These are phyloP conservation scores for Dendrobium nobile DNA, from an alignment of 106 monocot genomes.

Conservation along the genomic window DNA sequence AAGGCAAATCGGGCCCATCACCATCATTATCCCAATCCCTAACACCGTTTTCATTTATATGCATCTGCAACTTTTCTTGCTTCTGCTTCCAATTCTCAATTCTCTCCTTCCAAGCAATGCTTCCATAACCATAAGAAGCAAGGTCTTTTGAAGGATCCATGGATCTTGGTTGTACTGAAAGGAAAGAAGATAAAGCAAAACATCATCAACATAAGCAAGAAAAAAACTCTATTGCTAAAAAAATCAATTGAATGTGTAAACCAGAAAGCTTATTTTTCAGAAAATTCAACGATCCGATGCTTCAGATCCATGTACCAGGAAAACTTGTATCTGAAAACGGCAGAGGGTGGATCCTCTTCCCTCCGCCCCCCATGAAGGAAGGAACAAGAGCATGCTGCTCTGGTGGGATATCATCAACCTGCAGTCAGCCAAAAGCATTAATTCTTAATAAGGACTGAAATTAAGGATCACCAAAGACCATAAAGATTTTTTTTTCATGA, in stretches of 20 bases:
- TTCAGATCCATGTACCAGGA: constrained; percentile 42
- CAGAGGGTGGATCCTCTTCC: constrained; percentile 92
- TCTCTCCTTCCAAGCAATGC: constrained; percentile 92
- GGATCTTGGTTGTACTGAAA: constrained; percentile 85
- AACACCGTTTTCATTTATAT: constrained; percentile 52
- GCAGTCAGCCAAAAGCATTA: neutral
- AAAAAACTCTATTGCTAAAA: neutral
- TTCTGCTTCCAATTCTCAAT: constrained; percentile 91
- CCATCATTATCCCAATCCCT: constrained; percentile 60
- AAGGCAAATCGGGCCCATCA: constrained; percentile 61
- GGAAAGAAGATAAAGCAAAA: constrained; percentile 8
- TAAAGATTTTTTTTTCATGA: too few relatives aligned
- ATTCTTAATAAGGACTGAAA: neutral
- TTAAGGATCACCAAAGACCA: neutral
- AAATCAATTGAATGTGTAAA: neutral
- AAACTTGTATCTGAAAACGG: constrained; percentile 65
- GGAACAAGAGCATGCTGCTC: constrained; percentile 96
- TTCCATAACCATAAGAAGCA: constrained; percentile 95
- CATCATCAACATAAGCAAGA: neutral
- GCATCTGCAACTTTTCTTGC: constrained; percentile 64
- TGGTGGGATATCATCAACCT: constrained; percentile 95
- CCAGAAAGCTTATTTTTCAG: neutral
- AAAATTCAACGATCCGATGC: neutral
- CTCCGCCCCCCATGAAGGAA: constrained; percentile 83
- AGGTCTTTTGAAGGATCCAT: constrained; percentile 98